phyloP scores from a whole-genome alignment of 441 rosid species.

The Populus hybrid region DNA sequence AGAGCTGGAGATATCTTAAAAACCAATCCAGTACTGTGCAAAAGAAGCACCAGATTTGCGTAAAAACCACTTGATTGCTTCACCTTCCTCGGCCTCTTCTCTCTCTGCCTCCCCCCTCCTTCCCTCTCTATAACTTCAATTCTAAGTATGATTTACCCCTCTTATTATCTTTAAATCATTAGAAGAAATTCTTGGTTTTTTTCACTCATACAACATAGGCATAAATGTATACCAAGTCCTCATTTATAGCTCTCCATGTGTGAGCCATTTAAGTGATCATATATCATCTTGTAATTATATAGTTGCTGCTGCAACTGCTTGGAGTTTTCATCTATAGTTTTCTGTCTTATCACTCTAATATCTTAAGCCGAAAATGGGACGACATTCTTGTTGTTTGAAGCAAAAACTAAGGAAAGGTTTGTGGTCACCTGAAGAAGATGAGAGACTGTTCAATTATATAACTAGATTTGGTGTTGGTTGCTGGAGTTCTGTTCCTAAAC shows the following conservation, averaged over 20 bases:
- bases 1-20: slow-evolving; percentile 42
- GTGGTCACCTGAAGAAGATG: slow-evolving; percentile 82
- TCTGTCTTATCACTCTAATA: background rate
- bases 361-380: slow-evolving; percentile 36
- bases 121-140: slow-evolving; percentile 42
- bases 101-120: slow-evolving; percentile 23
- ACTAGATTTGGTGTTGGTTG: slow-evolving; percentile 61
- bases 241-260: slow-evolving; percentile 14
- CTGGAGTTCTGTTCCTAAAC: slow-evolving; percentile 75
- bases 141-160: slow-evolving; percentile 47
- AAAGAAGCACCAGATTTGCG: slow-evolving; percentile 35
- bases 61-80: slow-evolving; percentile 56
- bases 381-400: slow-evolving; percentile 51
- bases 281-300: background rate
- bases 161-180: slow-evolving; percentile 30
- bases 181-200: slow-evolving; percentile 17
- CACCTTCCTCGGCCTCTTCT: slow-evolving; percentile 30
- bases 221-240: background rate
- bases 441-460: slow-evolving; percentile 56
- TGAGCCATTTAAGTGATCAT: slow-evolving; percentile 7
- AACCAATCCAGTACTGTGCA: slow-evolving; percentile 47
- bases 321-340: slow-evolving; percentile 8
- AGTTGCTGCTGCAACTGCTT: background rate
- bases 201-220: background rate
- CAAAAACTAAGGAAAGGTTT: slow-evolving; percentile 65